A percentile compares a stretch with the other conserved stretches of the same genome.
phyloP scores from a whole-genome alignment of 805 yeast species.

The Saccharomyces kudriavzevii region DNA sequence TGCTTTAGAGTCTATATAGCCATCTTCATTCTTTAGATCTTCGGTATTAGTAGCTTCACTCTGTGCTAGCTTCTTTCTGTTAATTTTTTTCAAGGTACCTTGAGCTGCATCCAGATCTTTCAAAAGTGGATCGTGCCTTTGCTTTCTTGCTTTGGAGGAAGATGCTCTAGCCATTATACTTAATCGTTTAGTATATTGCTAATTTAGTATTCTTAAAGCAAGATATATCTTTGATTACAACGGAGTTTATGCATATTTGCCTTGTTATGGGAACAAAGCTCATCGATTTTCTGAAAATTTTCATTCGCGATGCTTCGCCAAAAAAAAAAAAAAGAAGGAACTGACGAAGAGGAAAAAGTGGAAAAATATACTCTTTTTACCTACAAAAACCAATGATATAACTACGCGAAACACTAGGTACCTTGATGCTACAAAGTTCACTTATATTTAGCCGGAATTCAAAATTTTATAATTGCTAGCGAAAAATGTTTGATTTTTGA shows the following conservation, averaged over 20 bases:
- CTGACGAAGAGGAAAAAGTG: background rate
- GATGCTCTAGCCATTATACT: constrained; percentile 58
- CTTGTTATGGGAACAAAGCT: background rate
- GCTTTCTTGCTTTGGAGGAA: constrained; percentile 42
- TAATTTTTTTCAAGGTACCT: constrained; percentile 54
- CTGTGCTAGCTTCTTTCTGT: constrained; percentile 26
- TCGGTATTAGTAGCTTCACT: constrained; percentile 49
- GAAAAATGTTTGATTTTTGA: background rate
- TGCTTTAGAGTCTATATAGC: constrained; percentile 66
- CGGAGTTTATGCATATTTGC: background rate
- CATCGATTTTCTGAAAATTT: background rate
- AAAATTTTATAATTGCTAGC: no score
- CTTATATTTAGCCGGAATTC: no score
- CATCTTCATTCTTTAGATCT: constrained; percentile 42
- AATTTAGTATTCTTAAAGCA: background rate
- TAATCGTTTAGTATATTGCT: background rate
- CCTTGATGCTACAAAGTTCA: background rate
- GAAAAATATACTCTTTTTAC: background rate
- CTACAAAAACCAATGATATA: background rate
- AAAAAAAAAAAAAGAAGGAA: background rate
- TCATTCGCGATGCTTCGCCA: background rate
- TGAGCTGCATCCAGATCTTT: constrained; percentile 68
- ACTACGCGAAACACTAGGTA: no score
- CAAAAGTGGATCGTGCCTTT: constrained; percentile 74
- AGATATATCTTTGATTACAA: background rate